phyloP scores from a whole-genome alignment of 352 stramenopile genomes.

The Globisporangium ultimum region DNA sequence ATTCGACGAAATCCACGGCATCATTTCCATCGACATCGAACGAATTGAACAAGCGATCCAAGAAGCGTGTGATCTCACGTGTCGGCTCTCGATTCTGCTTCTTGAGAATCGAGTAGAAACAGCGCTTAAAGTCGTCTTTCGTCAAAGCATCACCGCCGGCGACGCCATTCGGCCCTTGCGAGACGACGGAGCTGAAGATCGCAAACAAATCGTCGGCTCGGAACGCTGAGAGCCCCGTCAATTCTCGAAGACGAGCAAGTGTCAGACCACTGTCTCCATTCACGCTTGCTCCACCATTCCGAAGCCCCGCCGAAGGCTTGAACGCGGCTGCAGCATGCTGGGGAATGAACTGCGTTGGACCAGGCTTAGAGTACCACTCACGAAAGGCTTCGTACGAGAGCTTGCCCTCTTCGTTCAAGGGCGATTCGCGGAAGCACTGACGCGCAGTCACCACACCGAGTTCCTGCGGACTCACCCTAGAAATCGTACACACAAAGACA shows the following conservation, averaged over 20 bases:
- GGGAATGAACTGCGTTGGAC: slow-evolving; percentile 34
- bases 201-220: slow-evolving; percentile 60
- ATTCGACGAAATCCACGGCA: slow-evolving; percentile 71
- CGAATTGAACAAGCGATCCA: slow-evolving; percentile 71
- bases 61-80: slow-evolving; percentile 45
- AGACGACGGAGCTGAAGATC: slow-evolving; percentile 39
- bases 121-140: slow-evolving; percentile 63
- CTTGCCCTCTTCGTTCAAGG: slow-evolving; percentile 56
- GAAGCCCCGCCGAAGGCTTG: not conserved
- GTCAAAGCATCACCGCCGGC: slow-evolving; percentile 31
- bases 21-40: slow-evolving; percentile 75
- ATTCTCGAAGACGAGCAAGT: slow-evolving; percentile 35
- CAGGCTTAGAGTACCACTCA: slow-evolving; percentile 74
- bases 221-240: slow-evolving; percentile 49
- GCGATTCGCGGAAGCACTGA: slow-evolving; percentile 75
- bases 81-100: slow-evolving; percentile 51
- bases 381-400: slow-evolving; percentile 75
- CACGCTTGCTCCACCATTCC: not conserved
- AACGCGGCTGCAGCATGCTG: slow-evolving; percentile 3
- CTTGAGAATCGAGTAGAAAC: slow-evolving; percentile 63
- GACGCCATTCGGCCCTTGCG: not conserved
- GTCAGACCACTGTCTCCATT: slow-evolving; percentile 12
- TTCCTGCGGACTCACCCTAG: slow-evolving; percentile 58
- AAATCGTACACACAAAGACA: not conserved
- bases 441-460: slow-evolving; percentile 62